These are phyloP conservation scores for Asparagopsis taxiformis DNA, from an alignment of 31 red algal genomes.

Conservation along the genomic window DNA sequence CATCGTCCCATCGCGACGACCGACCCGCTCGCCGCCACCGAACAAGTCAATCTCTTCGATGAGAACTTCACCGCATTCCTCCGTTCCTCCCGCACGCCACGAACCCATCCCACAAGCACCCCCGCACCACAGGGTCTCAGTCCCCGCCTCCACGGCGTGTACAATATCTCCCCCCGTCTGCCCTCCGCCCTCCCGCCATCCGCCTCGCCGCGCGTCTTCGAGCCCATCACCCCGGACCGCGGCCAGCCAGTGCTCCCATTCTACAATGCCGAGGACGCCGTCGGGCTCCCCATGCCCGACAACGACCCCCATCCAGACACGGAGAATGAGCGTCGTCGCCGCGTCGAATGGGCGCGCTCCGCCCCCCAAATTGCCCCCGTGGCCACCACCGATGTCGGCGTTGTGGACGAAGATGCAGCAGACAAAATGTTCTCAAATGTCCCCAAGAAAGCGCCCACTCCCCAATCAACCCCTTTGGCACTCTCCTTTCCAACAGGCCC, in stretches of 20 bases:
- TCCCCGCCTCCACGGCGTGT: neutral
- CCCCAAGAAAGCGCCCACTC: neutral
- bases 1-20: neutral
- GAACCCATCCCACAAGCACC: constrained; percentile 3
- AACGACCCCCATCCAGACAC: neutral
- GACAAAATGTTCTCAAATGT: constrained; percentile 16
- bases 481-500: neutral
- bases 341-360: constrained; percentile 13
- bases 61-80: constrained; percentile 3
- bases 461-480: neutral
- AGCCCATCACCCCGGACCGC: constrained; percentile 42
- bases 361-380: neutral
- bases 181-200: constrained; percentile 43
- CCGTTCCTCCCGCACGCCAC: neutral
- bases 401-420: constrained; percentile 38
- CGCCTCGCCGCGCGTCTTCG: constrained; percentile 42
- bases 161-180: constrained; percentile 34
- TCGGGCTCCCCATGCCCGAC: neutral
- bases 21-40: constrained; percentile 6
- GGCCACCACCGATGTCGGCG: constrained; percentile 2
- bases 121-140: neutral
- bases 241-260: constrained; percentile 17
- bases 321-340: constrained; percentile 2
- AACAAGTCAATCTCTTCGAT: neutral
- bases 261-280: neutral